Percentiles rank a stretch among this genome's conserved stretches.
phyloP scores from a whole-genome alignment of 31 red algal species.

The Odonthalia washingtoniensis region DNA sequence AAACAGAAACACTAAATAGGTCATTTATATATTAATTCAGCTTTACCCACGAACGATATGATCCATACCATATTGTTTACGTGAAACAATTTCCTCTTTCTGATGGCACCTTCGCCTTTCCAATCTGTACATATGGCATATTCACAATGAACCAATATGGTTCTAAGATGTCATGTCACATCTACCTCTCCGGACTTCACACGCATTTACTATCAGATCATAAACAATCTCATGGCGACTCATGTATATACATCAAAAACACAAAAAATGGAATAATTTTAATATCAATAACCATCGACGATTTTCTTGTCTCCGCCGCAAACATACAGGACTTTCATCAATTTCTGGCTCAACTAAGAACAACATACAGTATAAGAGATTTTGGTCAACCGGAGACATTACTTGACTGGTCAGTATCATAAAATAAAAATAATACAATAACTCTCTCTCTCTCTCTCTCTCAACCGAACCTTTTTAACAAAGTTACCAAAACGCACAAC shows the following conservation, averaged over 20 bases:
- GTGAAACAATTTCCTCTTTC: conserved; percentile 15
- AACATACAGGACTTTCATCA: background rate
- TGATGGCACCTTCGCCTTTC: conserved; percentile 14
- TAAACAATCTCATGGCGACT: background rate
- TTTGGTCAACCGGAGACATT: background rate
- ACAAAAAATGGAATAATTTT: background rate
- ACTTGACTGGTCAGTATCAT: background rate
- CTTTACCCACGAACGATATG: conserved; percentile 31
- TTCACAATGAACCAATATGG: conserved; percentile 1
- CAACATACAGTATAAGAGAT: background rate
- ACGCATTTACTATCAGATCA: background rate
- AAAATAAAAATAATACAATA: background rate
- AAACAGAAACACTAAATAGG: conserved; percentile 3
- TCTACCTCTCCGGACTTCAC: too few species aligned
- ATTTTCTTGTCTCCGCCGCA: background rate
- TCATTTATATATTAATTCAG: conserved; percentile 39
- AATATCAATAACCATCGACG: conserved; percentile 18
- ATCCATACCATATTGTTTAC: background rate
- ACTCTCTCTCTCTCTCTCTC: too few species aligned
- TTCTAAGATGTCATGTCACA: background rate
- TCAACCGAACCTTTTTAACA: background rate
- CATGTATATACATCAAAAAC: conserved; percentile 9
- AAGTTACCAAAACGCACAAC: background rate
- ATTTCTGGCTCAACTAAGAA: background rate
- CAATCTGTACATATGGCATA: background rate